Conservation (phyloP, 1,284 basidiomycete species). For the Tremellales sp. region DNA sequence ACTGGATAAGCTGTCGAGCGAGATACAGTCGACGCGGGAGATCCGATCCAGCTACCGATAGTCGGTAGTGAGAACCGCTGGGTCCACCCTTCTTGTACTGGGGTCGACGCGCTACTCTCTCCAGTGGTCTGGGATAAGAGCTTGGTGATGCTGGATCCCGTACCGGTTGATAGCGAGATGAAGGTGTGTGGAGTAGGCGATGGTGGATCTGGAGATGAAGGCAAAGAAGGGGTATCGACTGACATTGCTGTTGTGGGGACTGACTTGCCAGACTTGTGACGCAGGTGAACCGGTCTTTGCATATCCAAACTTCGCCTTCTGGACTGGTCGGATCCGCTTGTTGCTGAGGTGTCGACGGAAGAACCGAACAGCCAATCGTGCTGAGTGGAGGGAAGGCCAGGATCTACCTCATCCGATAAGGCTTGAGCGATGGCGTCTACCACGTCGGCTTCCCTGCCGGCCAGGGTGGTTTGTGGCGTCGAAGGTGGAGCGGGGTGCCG, state of each 20-base stretch:
- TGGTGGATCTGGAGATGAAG: conserved; percentile 19
- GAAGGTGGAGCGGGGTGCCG: conserved; percentile 23
- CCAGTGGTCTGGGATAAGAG: conserved; percentile 20
- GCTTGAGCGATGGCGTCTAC: too few relatives aligned
- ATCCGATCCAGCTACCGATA: neutral
- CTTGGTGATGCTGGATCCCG: conserved; percentile 13
- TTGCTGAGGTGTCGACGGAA: conserved; percentile 45
- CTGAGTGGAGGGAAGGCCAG: too few relatives aligned
- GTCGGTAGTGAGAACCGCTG: conserved; percentile 68
- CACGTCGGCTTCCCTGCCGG: neutral
- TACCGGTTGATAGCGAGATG: conserved; percentile 49
- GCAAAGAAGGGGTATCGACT: conserved; percentile 40
- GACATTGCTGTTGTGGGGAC: conserved; percentile 39
- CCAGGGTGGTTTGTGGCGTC: conserved; percentile 11
- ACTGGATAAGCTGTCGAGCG: neutral
- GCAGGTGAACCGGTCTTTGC: conserved; percentile 53
- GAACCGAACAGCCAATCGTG: too few relatives aligned
- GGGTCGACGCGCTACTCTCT: neutral
- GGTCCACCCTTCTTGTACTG: conserved; percentile 52
- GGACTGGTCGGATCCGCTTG: conserved; percentile 62
- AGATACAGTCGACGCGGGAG: neutral
- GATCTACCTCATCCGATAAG: too few relatives aligned
- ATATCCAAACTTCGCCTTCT: conserved; percentile 67
- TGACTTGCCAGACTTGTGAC: too few relatives aligned
- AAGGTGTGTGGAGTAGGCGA: conserved; percentile 56